Evolutionary conservation across 2,329 filamentous ascomycete genomes (phyloP), one percentile per base, ranked within the genome.

Genomic region (Calonectria pseudoreteaudii): DNA sequence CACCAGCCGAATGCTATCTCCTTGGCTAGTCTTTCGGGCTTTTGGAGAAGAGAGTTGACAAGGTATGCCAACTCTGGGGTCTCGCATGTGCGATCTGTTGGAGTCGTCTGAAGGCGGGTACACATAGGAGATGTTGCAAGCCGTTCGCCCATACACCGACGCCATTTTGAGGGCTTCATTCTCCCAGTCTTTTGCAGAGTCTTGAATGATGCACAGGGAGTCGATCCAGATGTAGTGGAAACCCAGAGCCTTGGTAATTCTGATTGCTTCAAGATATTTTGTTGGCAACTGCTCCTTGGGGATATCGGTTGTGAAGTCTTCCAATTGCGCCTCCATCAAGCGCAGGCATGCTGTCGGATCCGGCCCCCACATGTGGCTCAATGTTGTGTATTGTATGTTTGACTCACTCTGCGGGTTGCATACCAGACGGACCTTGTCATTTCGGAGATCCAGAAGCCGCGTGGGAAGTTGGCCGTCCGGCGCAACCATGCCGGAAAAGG

Each of bases 291-390:
- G n/a, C 26, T 49, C 66, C 20, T 4, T 2, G 7, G 66, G 66
- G 8, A 75, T 75, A 8, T 70, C 69, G 30, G 30, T 16, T n/a
- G 0, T 20, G 2, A 75, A 73, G 5, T 73, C 60, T 28, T 9
- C 28, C 7, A 75, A 34, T 14, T 18, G 56, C 34, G 34, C 56
- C n/a, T 44, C n/a, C 8, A 53, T 73, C 8, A 73, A 26, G 30
- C 53, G 58, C 26, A 75, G 66, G 2, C 58, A 73, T 10, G 44
- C 44, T 8, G 28, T 68, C 1, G 70, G 62, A 47, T 71, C 69
- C 6, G 64, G 52, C 9, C 69, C 73, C 70, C 73, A 75, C 60
- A 73, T 75, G 0, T 75, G 70, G 14, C 73, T 75, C 9, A 75
- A 30, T 1, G 73, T 75, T 3, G 73, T 71, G 30, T 71, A 71